Evolutionary conservation across 1,284 basidiomycete species (phyloP).

Genomic region (Austropuccinia psidii): DNA sequence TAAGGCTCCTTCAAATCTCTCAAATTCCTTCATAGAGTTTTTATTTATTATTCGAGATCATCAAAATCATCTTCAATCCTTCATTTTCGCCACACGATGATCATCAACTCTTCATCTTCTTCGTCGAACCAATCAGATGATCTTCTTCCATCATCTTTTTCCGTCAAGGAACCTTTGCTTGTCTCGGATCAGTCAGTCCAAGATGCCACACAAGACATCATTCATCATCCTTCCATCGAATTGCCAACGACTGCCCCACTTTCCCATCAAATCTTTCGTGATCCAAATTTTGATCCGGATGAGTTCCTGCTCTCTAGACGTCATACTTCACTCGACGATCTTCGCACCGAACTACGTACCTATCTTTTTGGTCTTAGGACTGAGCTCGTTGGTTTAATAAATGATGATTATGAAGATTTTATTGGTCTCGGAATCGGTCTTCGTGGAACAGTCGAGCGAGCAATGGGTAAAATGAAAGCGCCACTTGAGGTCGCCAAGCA

Average conservation of each 20-base stretch:
- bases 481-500: conserved; percentile 7
- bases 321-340: conserved; percentile 74
- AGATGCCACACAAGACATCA: neutral
- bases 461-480: conserved; percentile 27
- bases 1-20: too few relatives aligned
- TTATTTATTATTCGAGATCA: too few relatives aligned
- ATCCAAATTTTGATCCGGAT: conserved; percentile 64
- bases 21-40: too few relatives aligned
- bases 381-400: conserved; percentile 88
- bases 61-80: too few relatives aligned
- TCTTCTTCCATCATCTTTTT: neutral
- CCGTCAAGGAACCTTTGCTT: neutral
- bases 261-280: conserved; percentile 26
- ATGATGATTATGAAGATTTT: conserved; percentile 95
- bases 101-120: too few relatives aligned
- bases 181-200: neutral
- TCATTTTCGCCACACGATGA: too few relatives aligned
- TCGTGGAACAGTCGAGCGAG: conserved; percentile 54
- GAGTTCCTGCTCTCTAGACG: conserved; percentile 78
- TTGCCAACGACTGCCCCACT: conserved; percentile 10
- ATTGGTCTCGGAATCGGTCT: conserved; percentile 87
- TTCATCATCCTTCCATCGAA: neutral
- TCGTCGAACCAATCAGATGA: neutral
- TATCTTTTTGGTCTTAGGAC: conserved; percentile 77
- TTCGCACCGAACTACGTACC: conserved; percentile 74